These are phyloP conservation scores for Malus hybrid DNA, from an alignment of 331 rosid species.

Conservation along the genomic window DNA sequence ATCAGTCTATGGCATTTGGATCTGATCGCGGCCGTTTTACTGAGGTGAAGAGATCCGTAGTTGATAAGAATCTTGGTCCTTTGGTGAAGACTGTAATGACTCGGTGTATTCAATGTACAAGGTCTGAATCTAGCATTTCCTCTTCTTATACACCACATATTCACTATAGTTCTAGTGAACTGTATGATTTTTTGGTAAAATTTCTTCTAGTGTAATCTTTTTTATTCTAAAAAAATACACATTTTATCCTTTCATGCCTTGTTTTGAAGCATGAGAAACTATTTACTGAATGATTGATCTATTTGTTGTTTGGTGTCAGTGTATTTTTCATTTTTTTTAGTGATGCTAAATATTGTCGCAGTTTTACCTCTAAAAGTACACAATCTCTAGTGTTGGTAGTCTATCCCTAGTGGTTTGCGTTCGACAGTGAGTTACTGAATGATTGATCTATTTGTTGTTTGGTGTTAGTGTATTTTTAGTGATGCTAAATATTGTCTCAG, in stretches of 20 bases:
- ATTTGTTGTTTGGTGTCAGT: neutral
- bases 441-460: too few relatives aligned
- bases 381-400: too few relatives aligned
- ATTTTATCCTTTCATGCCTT: neutral
- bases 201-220: neutral
- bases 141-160: neutral
- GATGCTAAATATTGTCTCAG: too few relatives aligned
- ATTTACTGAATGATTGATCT: neutral
- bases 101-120: conserved; percentile 94
- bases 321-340: neutral
- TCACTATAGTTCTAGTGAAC: neutral
- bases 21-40: conserved; percentile 99
- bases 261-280: too few relatives aligned
- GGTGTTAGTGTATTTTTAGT: too few relatives aligned
- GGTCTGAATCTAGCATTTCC: conserved; percentile 33
- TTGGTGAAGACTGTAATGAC: conserved; percentile 99
- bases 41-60: conserved; percentile 92
- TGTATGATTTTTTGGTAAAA: neutral
- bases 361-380: neutral
- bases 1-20: conserved; percentile 99
- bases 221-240: neutral
- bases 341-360: neutral
- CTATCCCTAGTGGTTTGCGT: too few relatives aligned
- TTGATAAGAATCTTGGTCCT: conserved; percentile 97
- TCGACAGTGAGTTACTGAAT: too few relatives aligned